Conservation (phyloP, 352 stramenopile species). For the Pythium folliculosum region DNA sequence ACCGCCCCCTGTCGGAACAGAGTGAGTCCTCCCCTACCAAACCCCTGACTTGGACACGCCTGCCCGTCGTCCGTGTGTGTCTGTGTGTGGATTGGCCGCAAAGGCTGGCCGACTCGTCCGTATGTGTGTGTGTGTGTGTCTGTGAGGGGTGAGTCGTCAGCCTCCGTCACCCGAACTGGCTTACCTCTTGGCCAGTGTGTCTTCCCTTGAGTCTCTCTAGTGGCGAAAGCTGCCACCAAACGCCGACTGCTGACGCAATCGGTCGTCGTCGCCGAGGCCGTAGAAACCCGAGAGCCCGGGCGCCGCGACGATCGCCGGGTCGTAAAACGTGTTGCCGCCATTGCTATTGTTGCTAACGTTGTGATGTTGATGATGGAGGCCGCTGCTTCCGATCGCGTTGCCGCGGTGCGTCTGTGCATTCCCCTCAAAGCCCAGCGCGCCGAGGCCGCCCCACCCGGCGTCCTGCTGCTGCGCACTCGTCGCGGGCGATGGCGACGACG, state of each 20-base stretch:
- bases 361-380: no score
- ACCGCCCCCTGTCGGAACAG: no score
- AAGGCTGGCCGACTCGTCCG: neutral
- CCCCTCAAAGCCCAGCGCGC: constrained; percentile 33
- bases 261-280: constrained; percentile 30
- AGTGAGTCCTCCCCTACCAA: no score
- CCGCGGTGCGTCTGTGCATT: constrained; percentile 7
- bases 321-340: constrained; percentile 38
- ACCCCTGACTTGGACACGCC: no score
- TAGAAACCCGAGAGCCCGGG: constrained; percentile 34
- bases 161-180: constrained; percentile 6
- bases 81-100: constrained; percentile 20
- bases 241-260: constrained; percentile 29
- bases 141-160: constrained; percentile 1
- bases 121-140: constrained; percentile 14
- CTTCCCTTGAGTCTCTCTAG: constrained; percentile 9
- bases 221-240: constrained; percentile 45
- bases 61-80: constrained; percentile 5
- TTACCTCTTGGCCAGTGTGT: constrained; percentile 20
- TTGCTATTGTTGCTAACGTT: neutral
- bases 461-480: constrained; percentile 5
- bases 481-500: constrained; percentile 20
- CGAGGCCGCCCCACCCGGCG: constrained; percentile 18
- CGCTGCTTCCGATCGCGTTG: no score
- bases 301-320: constrained; percentile 49